phyloP scores from a whole-genome alignment of 1,284 basidiomycete genomes.

The Agroathelia rolfsii region DNA sequence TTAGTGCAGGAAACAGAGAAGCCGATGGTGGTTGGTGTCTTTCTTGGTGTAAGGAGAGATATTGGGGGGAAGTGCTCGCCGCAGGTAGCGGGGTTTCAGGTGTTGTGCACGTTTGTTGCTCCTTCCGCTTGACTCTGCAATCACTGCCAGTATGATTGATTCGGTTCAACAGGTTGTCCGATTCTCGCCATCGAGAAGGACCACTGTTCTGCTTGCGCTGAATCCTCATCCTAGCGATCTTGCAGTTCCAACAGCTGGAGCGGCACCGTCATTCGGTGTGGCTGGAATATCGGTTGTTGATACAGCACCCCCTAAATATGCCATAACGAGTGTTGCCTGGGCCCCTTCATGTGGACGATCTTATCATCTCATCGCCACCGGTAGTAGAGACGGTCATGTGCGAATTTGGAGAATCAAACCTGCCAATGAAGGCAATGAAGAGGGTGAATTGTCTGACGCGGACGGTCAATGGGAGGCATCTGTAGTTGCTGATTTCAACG shows the following conservation, averaged over 20 bases:
- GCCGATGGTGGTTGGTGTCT: slow-evolving; percentile 88
- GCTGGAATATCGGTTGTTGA: too few species aligned
- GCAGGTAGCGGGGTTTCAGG: slow-evolving; percentile 65
- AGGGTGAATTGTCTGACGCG: too few species aligned
- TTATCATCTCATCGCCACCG: slow-evolving; percentile 87
- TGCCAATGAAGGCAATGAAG: slow-evolving; percentile 27
- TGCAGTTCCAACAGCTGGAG: too few species aligned
- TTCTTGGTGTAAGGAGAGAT: slow-evolving; percentile 89
- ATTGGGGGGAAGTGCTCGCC: slow-evolving; percentile 86
- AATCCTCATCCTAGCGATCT: slow-evolving; percentile 36
- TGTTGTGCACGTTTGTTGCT: slow-evolving; percentile 55
- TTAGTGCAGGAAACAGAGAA: slow-evolving; percentile 64
- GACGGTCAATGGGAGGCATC: slow-evolving; percentile 61
- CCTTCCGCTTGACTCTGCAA: too few species aligned
- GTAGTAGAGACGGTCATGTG: slow-evolving; percentile 76
- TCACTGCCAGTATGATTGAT: too few species aligned
- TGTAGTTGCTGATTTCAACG: slow-evolving; percentile 78
- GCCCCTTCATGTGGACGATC: slow-evolving; percentile 85
- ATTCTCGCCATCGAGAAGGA: slow-evolving; percentile 43
- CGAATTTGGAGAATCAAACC: slow-evolving; percentile 79
- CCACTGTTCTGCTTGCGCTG: slow-evolving; percentile 26
- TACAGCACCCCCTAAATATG: slow-evolving; percentile 35
- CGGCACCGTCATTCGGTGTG: slow-evolving; percentile 20
- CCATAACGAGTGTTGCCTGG: slow-evolving; percentile 80
- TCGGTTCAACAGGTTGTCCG: slow-evolving; percentile 48